Base-by-base conservation (phyloP, 2,329 filamentous ascomycete genomes). In the Ophiostoma montium region DNA sequence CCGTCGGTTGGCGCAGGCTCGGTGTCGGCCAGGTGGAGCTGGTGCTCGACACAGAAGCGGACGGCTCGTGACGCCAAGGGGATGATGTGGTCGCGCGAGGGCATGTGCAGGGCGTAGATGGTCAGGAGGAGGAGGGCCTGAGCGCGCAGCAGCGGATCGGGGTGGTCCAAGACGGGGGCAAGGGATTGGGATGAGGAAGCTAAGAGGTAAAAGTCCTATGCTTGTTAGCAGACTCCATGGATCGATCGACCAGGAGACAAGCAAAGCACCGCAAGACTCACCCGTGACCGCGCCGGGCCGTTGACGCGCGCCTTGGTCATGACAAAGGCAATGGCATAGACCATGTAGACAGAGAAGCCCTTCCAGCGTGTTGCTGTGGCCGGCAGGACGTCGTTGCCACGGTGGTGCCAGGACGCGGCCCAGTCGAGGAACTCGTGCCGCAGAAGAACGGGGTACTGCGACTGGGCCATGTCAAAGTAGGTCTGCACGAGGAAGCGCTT, bases 331-430 rank as follows among this genome's bases (percentile, higher is more conserved):
- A 52, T 50, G 33, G 53, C 46, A 48, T 52, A 51, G 27, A 55
- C 52, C 47, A 61, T 58, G 44, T 60, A 58, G 1, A 57, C 51
- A 41, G 62, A 62, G 50, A 58, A 62, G 12, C 56, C 56, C 23
- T 55, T 41, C 38, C 38, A 41, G 19, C 38, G 38, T 2, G 21
- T 41, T 2, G 21, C 12, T 2, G 21, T 5, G 3, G 19, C 21
- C 35, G n/a, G 46, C 8, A 27, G 45, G 5, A 16, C 33, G 9
- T 45, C 49, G 9, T 45, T 45, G 4, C 16, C n/a, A 6, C 16
- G 35, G 5, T 7, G 33, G 5, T 21, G 21, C 46, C 47, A 53
- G 9, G 46, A 48, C 32, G 33, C 32, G 12, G 36, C 27, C 51
- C 51, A 52, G 12, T 49, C 49, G 2, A 56, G 42, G 35, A 62